Base-by-base conservation (phyloP, 2,329 filamentous ascomycete species). In the Xylaria hypoxylon region DNA sequence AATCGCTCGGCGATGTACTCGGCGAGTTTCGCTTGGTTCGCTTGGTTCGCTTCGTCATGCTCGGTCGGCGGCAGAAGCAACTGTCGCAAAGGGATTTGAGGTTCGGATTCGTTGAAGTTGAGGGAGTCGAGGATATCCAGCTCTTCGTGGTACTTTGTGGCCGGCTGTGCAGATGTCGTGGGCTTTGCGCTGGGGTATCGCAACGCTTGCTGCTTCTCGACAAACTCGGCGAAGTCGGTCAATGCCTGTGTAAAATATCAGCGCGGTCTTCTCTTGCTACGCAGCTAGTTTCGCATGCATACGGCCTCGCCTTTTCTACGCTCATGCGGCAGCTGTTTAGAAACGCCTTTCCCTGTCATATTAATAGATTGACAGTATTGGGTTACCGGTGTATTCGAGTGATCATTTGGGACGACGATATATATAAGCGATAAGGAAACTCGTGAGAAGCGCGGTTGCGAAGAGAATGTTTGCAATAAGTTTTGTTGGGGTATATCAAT, bases 141-240 rank as follows among this genome's bases (percentile, higher is more conserved):
- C 74, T 98, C 92, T 70, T 94, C 93, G 75, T 97, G 94, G 59
- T 98, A 89, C 78, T 98, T 95, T 59, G 40, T 78, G 69, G 42
- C 72, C 17, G 62, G 65, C 28, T 63, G 59, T 3, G 61, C 75
- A 63, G 71, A 58, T 2, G 74, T 62, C 17, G 72, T 56, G 38
- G 76, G 71, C 60, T 77, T 79, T 40, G 81, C 75, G 48, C 76
- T 77, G 1, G 87, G 86, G 72, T 88, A 90, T 63, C 92, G 90
- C 56, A 90, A 80, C 15, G 90, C 89, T 79, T 98, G 96, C 78
- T 98, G 94, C 78, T 94, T 92, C 79, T 98, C 94, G 71, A 97
- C 96, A 76, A 97, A 98, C 76, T 99, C 96, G 79, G 94, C 94
- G 78, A 99, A 99, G 74, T 98, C 96, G 82, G 92, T 96, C 62